phyloP scores from a whole-genome alignment of 192 early-diverging fungal species.

The Linderina pennispora region DNA sequence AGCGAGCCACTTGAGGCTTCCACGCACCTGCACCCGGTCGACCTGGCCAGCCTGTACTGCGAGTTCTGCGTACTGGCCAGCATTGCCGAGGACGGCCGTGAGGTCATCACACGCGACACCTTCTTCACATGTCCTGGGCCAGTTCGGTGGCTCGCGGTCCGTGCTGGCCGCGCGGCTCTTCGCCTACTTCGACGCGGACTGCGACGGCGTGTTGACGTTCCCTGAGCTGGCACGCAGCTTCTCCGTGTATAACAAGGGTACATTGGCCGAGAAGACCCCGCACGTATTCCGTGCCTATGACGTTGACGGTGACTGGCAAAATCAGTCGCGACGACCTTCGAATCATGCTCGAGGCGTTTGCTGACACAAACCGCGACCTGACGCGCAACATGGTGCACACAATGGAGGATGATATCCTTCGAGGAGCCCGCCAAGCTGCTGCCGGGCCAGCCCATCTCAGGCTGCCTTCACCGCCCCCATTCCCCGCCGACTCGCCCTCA shows the following conservation, averaged over 20 bases:
- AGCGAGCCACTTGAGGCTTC: slow-evolving; percentile 6
- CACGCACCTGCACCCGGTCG: slow-evolving; percentile 62
- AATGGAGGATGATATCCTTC: slow-evolving; percentile 85
- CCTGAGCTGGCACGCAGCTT: slow-evolving; percentile 78
- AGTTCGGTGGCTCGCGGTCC: slow-evolving; percentile 74
- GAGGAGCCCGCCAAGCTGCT: slow-evolving; percentile 18
- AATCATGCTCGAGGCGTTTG: slow-evolving; percentile 89
- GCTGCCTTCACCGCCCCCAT: slow-evolving; percentile 75
- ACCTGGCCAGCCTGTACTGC: slow-evolving; percentile 80
- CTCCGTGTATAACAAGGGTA: slow-evolving; percentile 78
- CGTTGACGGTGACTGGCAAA: slow-evolving; percentile 74
- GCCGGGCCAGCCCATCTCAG: slow-evolving; percentile 65
- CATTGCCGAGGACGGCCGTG: slow-evolving; percentile 36
- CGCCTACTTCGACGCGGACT: slow-evolving; percentile 82
- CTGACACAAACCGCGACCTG: slow-evolving; percentile 82
- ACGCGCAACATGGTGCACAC: slow-evolving; percentile 84
- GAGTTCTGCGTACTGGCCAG: slow-evolving; percentile 82
- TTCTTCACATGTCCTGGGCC: slow-evolving; percentile 87
- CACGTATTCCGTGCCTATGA: slow-evolving; percentile 92
- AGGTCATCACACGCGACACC: slow-evolving; percentile 69
- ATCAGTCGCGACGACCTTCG: slow-evolving; percentile 82
- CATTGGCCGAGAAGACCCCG: slow-evolving; percentile 72
- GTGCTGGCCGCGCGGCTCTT: slow-evolving; percentile 86
- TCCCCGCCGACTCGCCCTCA: slow-evolving; percentile 48
- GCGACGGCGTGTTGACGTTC: slow-evolving; percentile 71